Percentiles rank a stretch among this genome's conserved stretches.
Conservation (phyloP, 371 early-diverging fungal species). For the Globomyces sp. region DNA sequence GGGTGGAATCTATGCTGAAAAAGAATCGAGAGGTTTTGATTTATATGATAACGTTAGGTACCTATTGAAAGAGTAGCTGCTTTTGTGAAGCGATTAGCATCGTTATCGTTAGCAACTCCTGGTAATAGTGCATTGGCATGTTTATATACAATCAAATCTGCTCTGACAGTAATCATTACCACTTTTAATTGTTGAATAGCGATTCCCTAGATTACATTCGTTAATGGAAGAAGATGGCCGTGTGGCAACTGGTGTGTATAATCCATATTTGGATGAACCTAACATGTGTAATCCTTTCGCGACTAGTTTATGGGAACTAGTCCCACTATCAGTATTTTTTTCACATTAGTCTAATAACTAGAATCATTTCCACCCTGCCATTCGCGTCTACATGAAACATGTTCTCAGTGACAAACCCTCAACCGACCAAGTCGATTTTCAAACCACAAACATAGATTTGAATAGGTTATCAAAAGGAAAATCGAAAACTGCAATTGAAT, state of each 20-base stretch:
- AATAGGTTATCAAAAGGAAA: too few species aligned
- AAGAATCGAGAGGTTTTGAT: slow-evolving; percentile 66
- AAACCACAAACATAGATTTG: too few species aligned
- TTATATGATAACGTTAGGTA: slow-evolving; percentile 39
- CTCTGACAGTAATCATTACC: slow-evolving; percentile 41
- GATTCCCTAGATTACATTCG: slow-evolving; percentile 68
- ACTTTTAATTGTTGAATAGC: slow-evolving; percentile 32
- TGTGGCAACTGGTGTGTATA: slow-evolving; percentile 68
- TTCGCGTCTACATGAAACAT: slow-evolving; percentile 57
- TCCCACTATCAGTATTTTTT: slow-evolving; percentile 62
- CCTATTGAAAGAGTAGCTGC: slow-evolving; percentile 68
- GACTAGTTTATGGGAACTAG: slow-evolving; percentile 81
- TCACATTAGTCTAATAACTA: slow-evolving; percentile 17
- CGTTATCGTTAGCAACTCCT: slow-evolving; percentile 58
- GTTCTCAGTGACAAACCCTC: slow-evolving; percentile 12
- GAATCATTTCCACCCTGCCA: slow-evolving; percentile 78
- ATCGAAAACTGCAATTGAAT: background rate
- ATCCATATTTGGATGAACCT: slow-evolving; percentile 80
- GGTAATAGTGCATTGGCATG: slow-evolving; percentile 59
- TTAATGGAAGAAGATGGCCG: slow-evolving; percentile 80
- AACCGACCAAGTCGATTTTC: background rate
- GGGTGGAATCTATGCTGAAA: slow-evolving; percentile 79
- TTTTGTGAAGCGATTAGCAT: slow-evolving; percentile 60
- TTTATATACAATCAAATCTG: slow-evolving; percentile 48
- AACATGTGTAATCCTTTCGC: slow-evolving; percentile 93